Conservation (phyloP, 148 eudicot genomes). For the Chenopodium suecicum region DNA sequence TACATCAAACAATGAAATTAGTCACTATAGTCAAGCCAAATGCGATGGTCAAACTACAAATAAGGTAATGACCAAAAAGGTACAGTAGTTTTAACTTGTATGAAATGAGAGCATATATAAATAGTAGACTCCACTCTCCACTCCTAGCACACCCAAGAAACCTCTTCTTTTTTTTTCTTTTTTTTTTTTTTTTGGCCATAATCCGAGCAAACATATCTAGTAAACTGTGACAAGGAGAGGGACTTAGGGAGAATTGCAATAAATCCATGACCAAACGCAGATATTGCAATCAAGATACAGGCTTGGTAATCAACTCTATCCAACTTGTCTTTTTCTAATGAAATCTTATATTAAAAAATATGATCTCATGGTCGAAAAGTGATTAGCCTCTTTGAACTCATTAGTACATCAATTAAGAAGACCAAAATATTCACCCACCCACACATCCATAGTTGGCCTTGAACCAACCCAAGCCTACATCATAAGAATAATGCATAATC, state of each 20-base stretch:
- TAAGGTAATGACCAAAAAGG: not conserved
- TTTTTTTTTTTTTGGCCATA: not conserved
- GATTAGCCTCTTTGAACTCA: too few relatives aligned
- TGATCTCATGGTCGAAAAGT: not conserved
- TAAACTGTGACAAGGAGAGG: not conserved
- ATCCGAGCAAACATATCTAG: not conserved
- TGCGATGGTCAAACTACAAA: not conserved
- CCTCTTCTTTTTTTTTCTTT: not conserved
- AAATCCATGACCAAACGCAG: too few relatives aligned
- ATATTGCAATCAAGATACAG: too few relatives aligned
- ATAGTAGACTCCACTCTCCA: not conserved
- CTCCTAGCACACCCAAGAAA: not conserved
- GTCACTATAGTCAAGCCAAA: too few relatives aligned
- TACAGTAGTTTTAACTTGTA: not conserved
- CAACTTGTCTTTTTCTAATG: too few relatives aligned
- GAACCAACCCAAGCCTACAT: not conserved
- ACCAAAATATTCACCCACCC: not conserved
- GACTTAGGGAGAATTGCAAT: too few relatives aligned
- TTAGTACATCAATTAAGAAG: not conserved
- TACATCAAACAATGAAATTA: conserved; percentile 21
- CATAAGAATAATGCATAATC: not conserved
- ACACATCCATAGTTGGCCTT: not conserved
- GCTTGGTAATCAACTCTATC: too few relatives aligned
- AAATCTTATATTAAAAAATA: too few relatives aligned
- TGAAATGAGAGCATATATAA: not conserved